phyloP scores from a whole-genome alignment of 2,329 filamentous ascomycete genomes.

The Aspergillus fumigatiaffinis region DNA sequence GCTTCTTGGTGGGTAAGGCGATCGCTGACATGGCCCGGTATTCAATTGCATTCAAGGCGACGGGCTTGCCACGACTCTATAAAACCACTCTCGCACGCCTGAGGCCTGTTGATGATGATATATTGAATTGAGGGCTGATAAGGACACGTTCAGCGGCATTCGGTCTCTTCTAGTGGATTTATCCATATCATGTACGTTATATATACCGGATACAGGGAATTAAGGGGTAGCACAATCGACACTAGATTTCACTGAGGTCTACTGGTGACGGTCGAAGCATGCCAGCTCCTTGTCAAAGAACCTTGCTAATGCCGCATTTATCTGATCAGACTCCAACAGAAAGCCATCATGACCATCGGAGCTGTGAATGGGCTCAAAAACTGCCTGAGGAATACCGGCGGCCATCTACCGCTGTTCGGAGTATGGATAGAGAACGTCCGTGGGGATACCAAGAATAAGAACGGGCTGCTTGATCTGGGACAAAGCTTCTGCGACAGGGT shows the following conservation, averaged over 20 bases:
- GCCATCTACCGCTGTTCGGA: neutral
- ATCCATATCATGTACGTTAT: neutral
- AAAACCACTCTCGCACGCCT: constrained; percentile 21
- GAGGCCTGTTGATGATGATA: constrained; percentile 1
- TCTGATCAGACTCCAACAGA: neutral
- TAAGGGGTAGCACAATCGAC: neutral
- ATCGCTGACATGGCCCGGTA: constrained; percentile 54
- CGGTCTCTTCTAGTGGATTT: neutral
- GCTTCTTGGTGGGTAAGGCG: constrained; percentile 57
- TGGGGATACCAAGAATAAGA: neutral
- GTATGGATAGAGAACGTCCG: neutral
- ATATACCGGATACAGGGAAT: neutral
- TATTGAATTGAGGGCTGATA: neutral
- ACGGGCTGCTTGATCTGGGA: neutral
- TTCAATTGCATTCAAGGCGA: constrained; percentile 24
- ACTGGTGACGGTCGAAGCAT: neutral
- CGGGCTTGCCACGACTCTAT: constrained; percentile 31
- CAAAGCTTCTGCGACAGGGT: neutral
- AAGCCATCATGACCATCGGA: neutral
- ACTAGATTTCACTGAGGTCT: neutral
- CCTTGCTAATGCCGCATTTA: neutral
- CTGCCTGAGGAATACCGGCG: neutral
- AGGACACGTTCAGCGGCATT: neutral
- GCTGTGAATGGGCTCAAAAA: neutral
- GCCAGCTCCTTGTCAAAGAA: neutral